phyloP scores from a whole-genome alignment of 768 basidiomycete species.

The Xanthoconium stramineum region DNA sequence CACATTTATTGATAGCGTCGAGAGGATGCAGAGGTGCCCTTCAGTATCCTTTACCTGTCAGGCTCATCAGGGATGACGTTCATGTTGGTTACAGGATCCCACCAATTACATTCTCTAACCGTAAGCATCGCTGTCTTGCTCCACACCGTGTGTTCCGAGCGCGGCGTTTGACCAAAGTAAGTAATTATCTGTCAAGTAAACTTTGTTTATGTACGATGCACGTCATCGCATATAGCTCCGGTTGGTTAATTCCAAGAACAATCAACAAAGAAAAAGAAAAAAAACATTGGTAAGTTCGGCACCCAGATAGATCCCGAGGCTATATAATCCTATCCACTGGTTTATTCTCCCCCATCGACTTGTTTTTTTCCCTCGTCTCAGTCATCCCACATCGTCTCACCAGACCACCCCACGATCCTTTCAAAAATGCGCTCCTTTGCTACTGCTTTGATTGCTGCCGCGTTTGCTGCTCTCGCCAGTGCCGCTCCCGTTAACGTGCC shows the following conservation, averaged over 20 bases:
- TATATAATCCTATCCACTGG: slow-evolving; percentile 18
- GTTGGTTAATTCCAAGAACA: neutral
- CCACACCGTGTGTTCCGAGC: slow-evolving; percentile 13
- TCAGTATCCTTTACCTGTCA: neutral
- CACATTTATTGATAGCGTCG: neutral
- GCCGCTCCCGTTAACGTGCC: slow-evolving; percentile 17
- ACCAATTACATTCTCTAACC: neutral
- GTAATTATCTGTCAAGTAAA: slow-evolving; percentile 6
- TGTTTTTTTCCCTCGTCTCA: slow-evolving; percentile 4
- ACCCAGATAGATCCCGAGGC: neutral
- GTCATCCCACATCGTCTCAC: slow-evolving; percentile 1
- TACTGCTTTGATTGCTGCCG: slow-evolving; percentile 22
- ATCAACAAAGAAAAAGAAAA: neutral
- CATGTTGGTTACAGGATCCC: neutral
- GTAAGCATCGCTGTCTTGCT: slow-evolving; percentile 2
- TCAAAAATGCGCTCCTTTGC: slow-evolving; percentile 37
- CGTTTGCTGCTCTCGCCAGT: slow-evolving; percentile 29
- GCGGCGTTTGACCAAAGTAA: slow-evolving; percentile 4
- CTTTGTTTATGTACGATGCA: neutral
- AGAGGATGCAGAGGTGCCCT: neutral
- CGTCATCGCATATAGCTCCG: slow-evolving; percentile 4
- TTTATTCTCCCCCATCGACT: slow-evolving; percentile 13
- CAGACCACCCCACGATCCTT: slow-evolving; percentile 31
- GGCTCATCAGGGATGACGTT: neutral
- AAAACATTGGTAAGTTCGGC: neutral